phyloP scores from a whole-genome alignment of 139 green algal genomes.

The Chlorella sorokiniana region DNA sequence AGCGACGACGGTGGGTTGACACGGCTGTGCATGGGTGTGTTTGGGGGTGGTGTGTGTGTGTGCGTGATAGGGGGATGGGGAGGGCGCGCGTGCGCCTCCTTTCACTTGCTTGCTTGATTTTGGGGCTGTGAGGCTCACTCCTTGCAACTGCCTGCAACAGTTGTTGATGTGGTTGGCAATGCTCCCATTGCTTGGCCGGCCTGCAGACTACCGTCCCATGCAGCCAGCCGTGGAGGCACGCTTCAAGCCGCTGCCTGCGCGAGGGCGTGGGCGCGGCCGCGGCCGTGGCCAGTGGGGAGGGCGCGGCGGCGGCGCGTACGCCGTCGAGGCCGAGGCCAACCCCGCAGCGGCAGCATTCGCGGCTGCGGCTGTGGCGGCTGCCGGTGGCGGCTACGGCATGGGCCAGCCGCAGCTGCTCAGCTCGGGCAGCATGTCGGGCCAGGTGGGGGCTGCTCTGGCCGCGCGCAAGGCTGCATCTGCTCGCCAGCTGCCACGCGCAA shows the following conservation, averaged over 20 bases:
- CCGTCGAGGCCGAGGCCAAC: background rate
- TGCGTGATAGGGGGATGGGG: no score
- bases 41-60: no score
- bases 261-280: slow-evolving; percentile 29
- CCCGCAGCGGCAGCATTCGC: slow-evolving; percentile 11
- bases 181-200: background rate
- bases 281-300: slow-evolving; percentile 30
- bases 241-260: background rate
- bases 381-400: background rate
- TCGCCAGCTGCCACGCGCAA: no score
- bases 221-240: background rate
- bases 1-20: slow-evolving; percentile 27
- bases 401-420: background rate
- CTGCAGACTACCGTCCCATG: slow-evolving; percentile 18
- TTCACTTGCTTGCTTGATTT: no score
- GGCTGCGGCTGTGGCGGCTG: background rate
- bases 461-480: slow-evolving; percentile 3
- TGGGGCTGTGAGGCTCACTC: no score
- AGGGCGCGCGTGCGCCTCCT: no score
- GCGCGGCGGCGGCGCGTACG: background rate
- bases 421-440: slow-evolving; percentile 9
- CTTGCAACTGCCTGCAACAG: no score
- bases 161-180: no score
- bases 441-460: slow-evolving; percentile 2
- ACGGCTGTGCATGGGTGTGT: background rate